Evolutionary conservation across 495 filamentous ascomycete genomes (phyloP), one percentile per base, ranked within the genome.

Genomic region (Xylaria grammica): DNA sequence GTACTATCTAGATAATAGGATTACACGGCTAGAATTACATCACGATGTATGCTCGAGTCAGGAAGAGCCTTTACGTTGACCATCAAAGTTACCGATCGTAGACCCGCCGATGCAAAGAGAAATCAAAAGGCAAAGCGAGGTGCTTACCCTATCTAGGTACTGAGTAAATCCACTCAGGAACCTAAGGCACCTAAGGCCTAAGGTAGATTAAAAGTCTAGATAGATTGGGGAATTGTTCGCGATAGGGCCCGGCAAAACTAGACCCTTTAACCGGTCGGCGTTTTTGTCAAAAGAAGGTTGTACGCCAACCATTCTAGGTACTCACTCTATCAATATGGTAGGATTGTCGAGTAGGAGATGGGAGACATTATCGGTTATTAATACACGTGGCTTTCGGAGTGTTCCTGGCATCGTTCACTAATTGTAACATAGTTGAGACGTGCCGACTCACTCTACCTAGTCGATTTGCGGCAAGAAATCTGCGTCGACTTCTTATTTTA

Each of bases 71-170:
- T n/a, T n/a, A n/a, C n/a, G n/a, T n/a, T n/a, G n/a, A n/a, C n/a
- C n/a, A n/a, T n/a, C n/a, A n/a, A n/a, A n/a, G n/a, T 17, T 36
- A 11, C 42, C 11, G 17, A n/a, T 1, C 34, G 17, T 46, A 13
- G 27, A 34, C 7, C 27, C 40, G 42, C 42, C 32, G 29, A 40
- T 51, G 17, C 32, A 11, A 27, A 46, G 49, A 62, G n/a, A 44
- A 26, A 17, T 34, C 36, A 26, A 36, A 38, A 20, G n/a, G 13
- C 7, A 42, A 53, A 45, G 49, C 26, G 24, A 62, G 45, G n/a
- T 46, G 60, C 49, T 62, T 54, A 45, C 49, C 34, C 49, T 45
- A n/a, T 30, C 19, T 9, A 46, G 49, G 30, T 38, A 36, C 30
- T 32, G 36, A 19, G 26, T 30, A 24, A 5, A n/a, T n/a, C n/a